These are phyloP conservation scores for Rhodomyrtus tomentosa DNA, from an alignment of 345 rosid genomes.

Conservation along the genomic window DNA sequence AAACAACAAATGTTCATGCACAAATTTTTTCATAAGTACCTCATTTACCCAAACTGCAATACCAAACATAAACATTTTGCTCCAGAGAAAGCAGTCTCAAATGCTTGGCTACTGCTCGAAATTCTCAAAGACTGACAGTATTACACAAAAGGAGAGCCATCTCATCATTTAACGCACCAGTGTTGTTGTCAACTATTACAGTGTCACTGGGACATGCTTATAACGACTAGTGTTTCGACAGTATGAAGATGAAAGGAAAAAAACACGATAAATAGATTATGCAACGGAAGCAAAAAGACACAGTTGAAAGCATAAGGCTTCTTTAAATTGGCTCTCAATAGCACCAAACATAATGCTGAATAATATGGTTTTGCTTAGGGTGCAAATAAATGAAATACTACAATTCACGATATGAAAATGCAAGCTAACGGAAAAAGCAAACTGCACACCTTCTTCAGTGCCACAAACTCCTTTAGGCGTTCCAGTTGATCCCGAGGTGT, in stretches of 20 bases:
- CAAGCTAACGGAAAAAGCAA: background rate
- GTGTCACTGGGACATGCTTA: background rate
- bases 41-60: background rate
- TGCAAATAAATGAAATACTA: background rate
- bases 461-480: slow-evolving; percentile 90
- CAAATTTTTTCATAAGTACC: background rate
- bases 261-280: background rate
- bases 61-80: background rate
- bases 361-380: background rate
- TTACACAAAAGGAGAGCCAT: background rate
- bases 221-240: background rate
- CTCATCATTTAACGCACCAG: background rate
- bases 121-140: background rate
- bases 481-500: slow-evolving; percentile 93
- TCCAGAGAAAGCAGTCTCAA: background rate
- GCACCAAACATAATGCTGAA: background rate
- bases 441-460: slow-evolving; percentile 61
- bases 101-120: background rate
- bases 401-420: background rate
- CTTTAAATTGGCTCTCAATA: background rate
- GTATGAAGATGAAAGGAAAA: background rate
- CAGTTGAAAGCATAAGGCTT: background rate
- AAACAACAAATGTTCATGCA: background rate
- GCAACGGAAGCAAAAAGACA: background rate
- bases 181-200: background rate